Evolutionary conservation across 2,329 filamentous ascomycete species (phyloP).

Genomic region (Aspergillus felis): DNA sequence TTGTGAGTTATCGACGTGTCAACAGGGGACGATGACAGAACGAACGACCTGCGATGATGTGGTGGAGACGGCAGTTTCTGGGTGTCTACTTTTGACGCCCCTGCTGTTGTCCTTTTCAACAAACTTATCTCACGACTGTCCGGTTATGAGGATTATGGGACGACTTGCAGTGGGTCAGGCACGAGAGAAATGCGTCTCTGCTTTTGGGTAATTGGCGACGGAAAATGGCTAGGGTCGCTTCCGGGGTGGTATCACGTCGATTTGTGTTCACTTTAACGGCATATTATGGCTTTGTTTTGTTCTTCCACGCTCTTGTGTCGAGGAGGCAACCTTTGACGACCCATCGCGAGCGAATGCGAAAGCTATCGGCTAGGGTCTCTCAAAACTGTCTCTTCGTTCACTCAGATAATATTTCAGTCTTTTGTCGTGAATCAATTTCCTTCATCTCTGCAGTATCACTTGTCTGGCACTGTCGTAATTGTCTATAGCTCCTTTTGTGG

Average conservation of each 20-base stretch:
- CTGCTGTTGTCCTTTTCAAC: conserved; percentile 9
- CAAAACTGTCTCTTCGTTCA: neutral
- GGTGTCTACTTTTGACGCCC: conserved; percentile 10
- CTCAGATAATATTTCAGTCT: neutral
- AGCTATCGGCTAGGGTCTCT: neutral
- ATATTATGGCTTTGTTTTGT: conserved; percentile 1
- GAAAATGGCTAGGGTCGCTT: conserved; percentile 46
- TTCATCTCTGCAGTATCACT: neutral
- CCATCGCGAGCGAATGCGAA: neutral
- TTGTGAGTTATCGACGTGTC: conserved; percentile 24
- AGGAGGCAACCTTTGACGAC: neutral
- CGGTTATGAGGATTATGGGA: conserved; percentile 8
- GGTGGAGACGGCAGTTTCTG: conserved; percentile 12
- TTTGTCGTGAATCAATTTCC: neutral
- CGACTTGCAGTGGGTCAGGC: conserved; percentile 7
- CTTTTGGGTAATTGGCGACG: conserved; percentile 32
- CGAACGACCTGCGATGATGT: conserved; percentile 19
- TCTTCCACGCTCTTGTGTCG: conserved; percentile 6
- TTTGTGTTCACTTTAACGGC: conserved; percentile 21
- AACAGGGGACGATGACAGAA: conserved; percentile 23
- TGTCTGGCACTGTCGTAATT: neutral
- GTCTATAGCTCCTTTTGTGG: neutral
- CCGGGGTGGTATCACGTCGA: conserved; percentile 45
- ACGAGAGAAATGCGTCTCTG: conserved; percentile 9
- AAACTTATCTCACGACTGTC: conserved; percentile 3